phyloP scores from a whole-genome alignment of 768 basidiomycete species.

The Paxillus ammoniavirescens region DNA sequence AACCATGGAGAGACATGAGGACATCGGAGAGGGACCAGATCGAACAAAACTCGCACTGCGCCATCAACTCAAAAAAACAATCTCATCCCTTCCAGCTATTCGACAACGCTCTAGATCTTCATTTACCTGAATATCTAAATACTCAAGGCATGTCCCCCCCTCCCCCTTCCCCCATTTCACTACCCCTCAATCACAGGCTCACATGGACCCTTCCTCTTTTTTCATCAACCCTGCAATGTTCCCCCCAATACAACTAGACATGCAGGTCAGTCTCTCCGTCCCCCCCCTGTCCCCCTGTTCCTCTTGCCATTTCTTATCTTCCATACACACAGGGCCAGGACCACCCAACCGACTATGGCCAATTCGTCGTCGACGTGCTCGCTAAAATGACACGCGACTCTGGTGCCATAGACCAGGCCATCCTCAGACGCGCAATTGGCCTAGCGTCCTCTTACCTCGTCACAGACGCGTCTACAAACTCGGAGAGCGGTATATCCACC shows the following conservation, averaged over 20 bases:
- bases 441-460: constrained; percentile 79
- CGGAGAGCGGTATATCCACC: constrained; percentile 50
- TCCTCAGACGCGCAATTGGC: constrained; percentile 61
- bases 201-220: constrained; percentile 26
- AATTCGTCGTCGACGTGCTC: constrained; percentile 57
- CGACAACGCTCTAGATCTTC: not conserved
- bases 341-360: constrained; percentile 56
- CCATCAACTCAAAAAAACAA: not conserved
- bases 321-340: constrained; percentile 25
- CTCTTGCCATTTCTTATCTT: not conserved
- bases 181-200: not conserved
- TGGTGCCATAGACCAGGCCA: constrained; percentile 54
- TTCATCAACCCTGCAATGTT: constrained; percentile 16
- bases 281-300: not conserved
- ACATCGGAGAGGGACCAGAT: constrained; percentile 5
- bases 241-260: constrained; percentile 25
- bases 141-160: constrained; percentile 6
- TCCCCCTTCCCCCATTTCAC: not conserved
- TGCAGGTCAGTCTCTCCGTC: constrained; percentile 25
- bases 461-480: constrained; percentile 66
- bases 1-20: not conserved
- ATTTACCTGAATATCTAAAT: not conserved
- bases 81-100: not conserved
- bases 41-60: not conserved
- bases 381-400: constrained; percentile 47